Evolutionary conservation across 495 filamentous ascomycete species (phyloP).

Genomic region (Glutinoglossum americanum): DNA sequence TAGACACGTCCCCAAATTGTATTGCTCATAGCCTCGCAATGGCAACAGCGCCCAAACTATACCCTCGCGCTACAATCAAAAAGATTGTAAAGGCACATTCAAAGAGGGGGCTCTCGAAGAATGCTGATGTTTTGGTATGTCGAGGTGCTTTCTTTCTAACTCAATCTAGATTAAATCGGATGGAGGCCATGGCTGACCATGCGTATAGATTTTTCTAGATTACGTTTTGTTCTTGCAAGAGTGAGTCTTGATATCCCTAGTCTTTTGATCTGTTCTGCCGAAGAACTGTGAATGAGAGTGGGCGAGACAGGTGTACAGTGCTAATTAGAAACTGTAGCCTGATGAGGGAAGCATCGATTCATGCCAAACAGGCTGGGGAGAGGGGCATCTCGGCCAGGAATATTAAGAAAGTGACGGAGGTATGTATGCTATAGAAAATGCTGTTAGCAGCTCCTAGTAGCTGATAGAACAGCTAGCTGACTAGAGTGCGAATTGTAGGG

Average conservation of each 20-base stretch:
- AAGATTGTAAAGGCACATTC: conserved; percentile 80
- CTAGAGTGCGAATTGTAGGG: conserved; percentile 22
- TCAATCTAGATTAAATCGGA: background rate
- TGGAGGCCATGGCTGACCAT: conserved; percentile 4
- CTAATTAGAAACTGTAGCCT: conserved; percentile 29
- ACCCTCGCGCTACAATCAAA: conserved; percentile 67
- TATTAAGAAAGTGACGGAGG: conserved; percentile 57
- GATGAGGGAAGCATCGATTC: conserved; percentile 63
- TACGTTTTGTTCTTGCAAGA: conserved; percentile 81
- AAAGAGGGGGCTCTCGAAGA: conserved; percentile 57
- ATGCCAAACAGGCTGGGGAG: conserved; percentile 51
- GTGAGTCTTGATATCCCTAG: conserved; percentile 20
- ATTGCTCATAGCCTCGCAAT: conserved; percentile 15
- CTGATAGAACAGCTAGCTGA: conserved; percentile 1
- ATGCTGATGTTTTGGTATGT: conserved; percentile 63
- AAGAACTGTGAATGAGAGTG: background rate
- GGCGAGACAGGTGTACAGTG: background rate
- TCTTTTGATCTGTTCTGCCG: background rate
- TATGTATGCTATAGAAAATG: conserved; percentile 18
- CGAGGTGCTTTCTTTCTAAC: background rate
- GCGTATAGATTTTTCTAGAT: conserved; percentile 56
- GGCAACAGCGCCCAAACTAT: conserved; percentile 45
- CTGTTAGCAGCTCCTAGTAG: background rate
- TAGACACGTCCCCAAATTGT: background rate
- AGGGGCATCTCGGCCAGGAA: conserved; percentile 48